These are phyloP conservation scores for Stereocaulon alpinum DNA, from an alignment of 495 filamentous ascomycete genomes.

Conservation along the genomic window DNA sequence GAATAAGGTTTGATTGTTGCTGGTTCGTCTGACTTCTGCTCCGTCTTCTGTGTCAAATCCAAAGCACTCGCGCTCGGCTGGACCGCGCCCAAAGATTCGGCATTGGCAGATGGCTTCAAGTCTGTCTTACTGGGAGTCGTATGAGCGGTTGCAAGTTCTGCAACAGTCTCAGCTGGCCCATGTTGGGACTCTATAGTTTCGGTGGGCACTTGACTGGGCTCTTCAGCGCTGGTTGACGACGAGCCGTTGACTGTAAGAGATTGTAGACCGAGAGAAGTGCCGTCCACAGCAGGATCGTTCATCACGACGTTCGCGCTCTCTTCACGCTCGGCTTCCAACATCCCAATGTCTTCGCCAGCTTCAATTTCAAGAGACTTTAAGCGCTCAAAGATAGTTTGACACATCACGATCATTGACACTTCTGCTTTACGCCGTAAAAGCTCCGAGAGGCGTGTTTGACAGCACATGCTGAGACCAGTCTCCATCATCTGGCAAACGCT, in stretches of 20 bases:
- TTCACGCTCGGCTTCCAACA: constrained; percentile 43
- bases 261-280: constrained; percentile 40
- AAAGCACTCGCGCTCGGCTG: constrained; percentile 16
- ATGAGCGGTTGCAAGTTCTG: background rate
- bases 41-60: constrained; percentile 16
- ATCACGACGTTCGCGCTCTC: constrained; percentile 57
- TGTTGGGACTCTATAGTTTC: background rate
- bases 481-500: constrained; percentile 99
- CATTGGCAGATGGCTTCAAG: background rate
- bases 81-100: background rate
- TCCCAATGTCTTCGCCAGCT: constrained; percentile 46
- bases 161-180: background rate
- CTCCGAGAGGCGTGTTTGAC: constrained; percentile 82
- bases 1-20: constrained; percentile 69
- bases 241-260: constrained; percentile 9
- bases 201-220: background rate
- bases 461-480: constrained; percentile 93
- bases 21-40: constrained; percentile 28
- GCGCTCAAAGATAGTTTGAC: constrained; percentile 90
- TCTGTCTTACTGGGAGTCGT: background rate
- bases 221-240: background rate
- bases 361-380: constrained; percentile 76
- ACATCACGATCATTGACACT: constrained; percentile 97
- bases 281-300: constrained; percentile 83
- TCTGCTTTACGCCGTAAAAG: constrained; percentile 84